Evolutionary conservation across 2,329 filamentous ascomycete species (phyloP).

Genomic region (Diaporthe ampelina): DNA sequence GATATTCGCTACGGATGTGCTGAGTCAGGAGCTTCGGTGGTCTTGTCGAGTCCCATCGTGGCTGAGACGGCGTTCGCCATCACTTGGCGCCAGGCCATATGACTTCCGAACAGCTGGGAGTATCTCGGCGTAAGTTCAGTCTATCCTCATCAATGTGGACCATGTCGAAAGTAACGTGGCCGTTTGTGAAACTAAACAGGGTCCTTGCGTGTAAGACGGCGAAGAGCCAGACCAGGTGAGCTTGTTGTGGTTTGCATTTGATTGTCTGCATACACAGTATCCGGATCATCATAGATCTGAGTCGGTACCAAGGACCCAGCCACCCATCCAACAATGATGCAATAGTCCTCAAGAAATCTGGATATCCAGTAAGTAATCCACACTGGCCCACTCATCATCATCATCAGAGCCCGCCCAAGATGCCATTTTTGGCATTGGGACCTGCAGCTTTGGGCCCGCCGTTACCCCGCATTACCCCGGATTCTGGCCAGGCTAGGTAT

Average conservation of each 20-base stretch:
- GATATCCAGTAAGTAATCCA: neutral
- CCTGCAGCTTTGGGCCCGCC: constrained; percentile 18
- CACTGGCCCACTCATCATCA: neutral
- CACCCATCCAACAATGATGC: neutral
- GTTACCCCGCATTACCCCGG: constrained; percentile 35
- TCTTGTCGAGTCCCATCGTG: too few relatives aligned
- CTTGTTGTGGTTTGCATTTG: neutral
- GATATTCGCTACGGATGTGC: too few relatives aligned
- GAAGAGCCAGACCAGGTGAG: too few relatives aligned
- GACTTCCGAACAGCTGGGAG: too few relatives aligned
- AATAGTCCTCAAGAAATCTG: neutral
- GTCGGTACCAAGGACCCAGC: neutral
- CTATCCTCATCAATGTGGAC: too few relatives aligned
- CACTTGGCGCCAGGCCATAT: too few relatives aligned
- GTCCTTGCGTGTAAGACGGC: too few relatives aligned
- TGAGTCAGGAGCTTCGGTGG: too few relatives aligned
- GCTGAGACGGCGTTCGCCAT: too few relatives aligned
- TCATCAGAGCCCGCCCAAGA: neutral
- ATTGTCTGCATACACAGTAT: neutral
- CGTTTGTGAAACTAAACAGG: too few relatives aligned
- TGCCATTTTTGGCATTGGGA: neutral
- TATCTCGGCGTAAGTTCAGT: too few relatives aligned
- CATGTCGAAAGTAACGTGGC: too few relatives aligned
- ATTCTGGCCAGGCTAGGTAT: constrained; percentile 16
- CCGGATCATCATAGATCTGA: neutral